These are phyloP conservation scores for Tremella yokohamensis DNA, from an alignment of 768 basidiomycete genomes.

Conservation along the genomic window DNA sequence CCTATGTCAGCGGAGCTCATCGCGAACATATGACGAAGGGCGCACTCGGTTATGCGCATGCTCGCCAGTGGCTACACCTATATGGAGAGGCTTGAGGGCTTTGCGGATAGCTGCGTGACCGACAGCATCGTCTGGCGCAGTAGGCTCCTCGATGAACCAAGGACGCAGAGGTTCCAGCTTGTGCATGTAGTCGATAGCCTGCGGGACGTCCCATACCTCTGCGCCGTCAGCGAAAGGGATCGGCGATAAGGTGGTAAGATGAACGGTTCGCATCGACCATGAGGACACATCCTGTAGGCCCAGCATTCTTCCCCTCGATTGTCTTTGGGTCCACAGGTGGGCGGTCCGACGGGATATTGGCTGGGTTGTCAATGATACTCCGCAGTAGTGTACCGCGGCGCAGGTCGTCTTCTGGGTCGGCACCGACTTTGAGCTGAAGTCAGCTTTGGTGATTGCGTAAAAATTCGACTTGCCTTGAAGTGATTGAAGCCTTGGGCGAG, in stretches of 20 bases:
- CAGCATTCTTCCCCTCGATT: conserved; percentile 83
- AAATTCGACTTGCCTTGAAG: conserved; percentile 62
- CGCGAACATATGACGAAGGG: not conserved
- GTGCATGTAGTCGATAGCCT: conserved; percentile 88
- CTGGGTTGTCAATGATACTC: conserved; percentile 90
- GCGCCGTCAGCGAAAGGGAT: not conserved
- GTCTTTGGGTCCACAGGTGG: conserved; percentile 61
- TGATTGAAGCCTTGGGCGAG: conserved; percentile 87
- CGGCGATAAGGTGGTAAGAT: not conserved
- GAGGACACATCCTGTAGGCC: conserved; percentile 85
- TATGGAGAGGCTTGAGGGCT: conserved; percentile 70
- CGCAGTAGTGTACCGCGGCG: conserved; percentile 84
- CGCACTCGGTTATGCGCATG: conserved; percentile 74
- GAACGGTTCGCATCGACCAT: conserved; percentile 96
- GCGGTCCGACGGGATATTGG: conserved; percentile 64
- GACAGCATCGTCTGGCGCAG: conserved; percentile 84
- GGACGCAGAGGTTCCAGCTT: conserved; percentile 75
- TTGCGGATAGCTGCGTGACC: conserved; percentile 60
- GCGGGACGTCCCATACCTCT: conserved; percentile 65
- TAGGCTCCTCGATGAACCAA: conserved; percentile 96
- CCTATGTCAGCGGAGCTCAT: not conserved
- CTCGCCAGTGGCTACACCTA: conserved; percentile 90
- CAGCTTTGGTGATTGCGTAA: not conserved
- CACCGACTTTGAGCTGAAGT: conserved; percentile 81
- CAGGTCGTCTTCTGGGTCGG: conserved; percentile 72